Conservation (phyloP, 2,329 filamentous ascomycete genomes). For the Nothopassalora personata region DNA sequence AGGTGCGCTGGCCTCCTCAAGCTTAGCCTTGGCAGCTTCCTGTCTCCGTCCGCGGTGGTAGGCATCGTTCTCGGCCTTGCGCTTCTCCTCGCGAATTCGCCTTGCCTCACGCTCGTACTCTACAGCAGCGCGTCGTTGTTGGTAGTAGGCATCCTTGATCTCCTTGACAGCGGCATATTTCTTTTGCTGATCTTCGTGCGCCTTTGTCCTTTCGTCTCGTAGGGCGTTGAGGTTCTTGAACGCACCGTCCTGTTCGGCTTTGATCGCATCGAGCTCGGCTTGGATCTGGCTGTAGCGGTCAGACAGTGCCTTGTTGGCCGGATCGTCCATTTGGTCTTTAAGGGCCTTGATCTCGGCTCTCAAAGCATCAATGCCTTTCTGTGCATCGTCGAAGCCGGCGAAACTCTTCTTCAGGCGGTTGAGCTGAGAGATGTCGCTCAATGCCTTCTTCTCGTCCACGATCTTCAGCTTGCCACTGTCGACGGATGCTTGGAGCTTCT, state of each 20-base stretch:
- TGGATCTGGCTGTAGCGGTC: slow-evolving; percentile 82
- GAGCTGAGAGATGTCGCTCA: slow-evolving; percentile 74
- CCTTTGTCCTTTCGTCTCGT: slow-evolving; percentile 77
- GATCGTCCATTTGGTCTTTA: slow-evolving; percentile 84
- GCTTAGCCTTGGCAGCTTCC: slow-evolving; percentile 68
- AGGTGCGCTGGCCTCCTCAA: slow-evolving; percentile 75
- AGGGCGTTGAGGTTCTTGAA: slow-evolving; percentile 83
- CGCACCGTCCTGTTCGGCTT: slow-evolving; percentile 83
- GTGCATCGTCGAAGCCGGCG: slow-evolving; percentile 67
- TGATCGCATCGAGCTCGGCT: slow-evolving; percentile 82
- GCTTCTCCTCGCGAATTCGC: slow-evolving; percentile 68
- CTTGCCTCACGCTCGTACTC: slow-evolving; percentile 80
- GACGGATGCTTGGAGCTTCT: slow-evolving; percentile 74
- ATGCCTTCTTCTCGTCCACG: slow-evolving; percentile 93
- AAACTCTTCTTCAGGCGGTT: slow-evolving; percentile 91
- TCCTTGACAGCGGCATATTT: slow-evolving; percentile 78
- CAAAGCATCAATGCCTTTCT: slow-evolving; percentile 84
- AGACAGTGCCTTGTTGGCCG: slow-evolving; percentile 80
- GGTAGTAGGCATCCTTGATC: slow-evolving; percentile 84
- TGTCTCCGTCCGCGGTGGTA: slow-evolving; percentile 67
- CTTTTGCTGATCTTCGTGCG: slow-evolving; percentile 79
- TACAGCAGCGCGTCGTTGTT: slow-evolving; percentile 72
- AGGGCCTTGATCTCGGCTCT: slow-evolving; percentile 84
- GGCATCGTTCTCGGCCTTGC: slow-evolving; percentile 73
- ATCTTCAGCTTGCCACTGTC: slow-evolving; percentile 88